Conservation (phyloP, 768 basidiomycete genomes). For the Pleurotus pulmonarius region DNA sequence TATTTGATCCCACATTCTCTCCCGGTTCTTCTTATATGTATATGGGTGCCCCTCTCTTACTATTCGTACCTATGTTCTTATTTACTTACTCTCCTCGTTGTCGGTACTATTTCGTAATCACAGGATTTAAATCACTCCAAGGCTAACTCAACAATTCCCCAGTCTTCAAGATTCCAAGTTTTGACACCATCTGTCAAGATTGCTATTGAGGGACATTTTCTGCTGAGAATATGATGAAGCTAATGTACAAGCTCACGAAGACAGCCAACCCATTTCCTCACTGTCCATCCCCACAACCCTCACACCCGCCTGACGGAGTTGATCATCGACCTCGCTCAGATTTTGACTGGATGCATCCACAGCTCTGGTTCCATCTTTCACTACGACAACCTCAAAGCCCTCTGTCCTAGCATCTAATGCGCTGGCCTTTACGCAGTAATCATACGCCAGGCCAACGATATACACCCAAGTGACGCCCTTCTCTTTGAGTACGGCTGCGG, state of each 20-base stretch:
- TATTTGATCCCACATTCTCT: background rate
- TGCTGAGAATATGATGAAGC: too few relatives aligned
- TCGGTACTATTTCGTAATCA: background rate
- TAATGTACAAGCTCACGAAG: background rate
- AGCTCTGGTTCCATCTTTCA: conserved; percentile 20
- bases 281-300: background rate
- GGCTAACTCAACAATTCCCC: too few relatives aligned
- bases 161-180: too few relatives aligned
- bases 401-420: conserved; percentile 40
- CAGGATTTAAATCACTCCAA: too few relatives aligned
- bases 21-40: background rate
- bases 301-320: background rate
- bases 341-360: conserved; percentile 15
- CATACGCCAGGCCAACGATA: conserved; percentile 59
- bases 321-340: background rate
- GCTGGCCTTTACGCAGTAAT: conserved; percentile 57
- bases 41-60: conserved; percentile 2
- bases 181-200: too few relatives aligned
- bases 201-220: too few relatives aligned
- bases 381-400: conserved; percentile 25
- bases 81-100: background rate
- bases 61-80: conserved; percentile 7
- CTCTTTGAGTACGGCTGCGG: background rate
- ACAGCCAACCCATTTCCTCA: background rate
- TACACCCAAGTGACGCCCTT: conserved; percentile 43